phyloP scores from a whole-genome alignment of 176 grass and related monocot species.

The Panicum miliaceum region DNA sequence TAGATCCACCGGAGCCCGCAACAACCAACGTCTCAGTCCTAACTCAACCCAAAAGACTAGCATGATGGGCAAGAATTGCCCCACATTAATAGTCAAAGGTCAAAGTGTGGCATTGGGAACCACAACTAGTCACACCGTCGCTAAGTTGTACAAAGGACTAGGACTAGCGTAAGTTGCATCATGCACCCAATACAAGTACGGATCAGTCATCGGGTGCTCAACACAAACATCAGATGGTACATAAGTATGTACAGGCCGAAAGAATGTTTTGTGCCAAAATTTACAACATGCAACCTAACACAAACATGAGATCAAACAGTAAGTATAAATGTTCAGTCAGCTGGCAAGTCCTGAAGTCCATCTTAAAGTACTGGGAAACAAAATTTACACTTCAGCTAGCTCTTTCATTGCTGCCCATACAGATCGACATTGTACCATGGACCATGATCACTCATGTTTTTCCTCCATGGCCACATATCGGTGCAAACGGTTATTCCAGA shows the following conservation, averaged over 20 bases:
- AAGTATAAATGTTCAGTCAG: background rate
- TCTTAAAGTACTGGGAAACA: background rate
- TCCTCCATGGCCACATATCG: too few species aligned
- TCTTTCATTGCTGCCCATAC: background rate
- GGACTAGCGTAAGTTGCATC: too few species aligned
- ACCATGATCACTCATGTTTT: background rate
- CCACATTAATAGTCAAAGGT: too few species aligned
- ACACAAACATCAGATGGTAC: background rate
- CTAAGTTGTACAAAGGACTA: too few species aligned
- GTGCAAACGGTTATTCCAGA: background rate
- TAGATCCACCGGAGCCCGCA: too few species aligned
- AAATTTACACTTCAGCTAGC: background rate
- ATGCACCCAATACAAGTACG: too few species aligned
- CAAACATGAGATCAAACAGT: background rate
- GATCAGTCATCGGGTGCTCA: too few species aligned
- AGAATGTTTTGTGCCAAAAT: background rate
- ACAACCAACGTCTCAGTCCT: too few species aligned
- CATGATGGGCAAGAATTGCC: too few species aligned
- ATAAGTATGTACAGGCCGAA: background rate
- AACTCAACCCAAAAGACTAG: too few species aligned
- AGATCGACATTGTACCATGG: background rate
- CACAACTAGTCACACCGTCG: too few species aligned
- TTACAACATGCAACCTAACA: slow-evolving; percentile 10
- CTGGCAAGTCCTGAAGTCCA: background rate
- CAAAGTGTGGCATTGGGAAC: too few species aligned